These are phyloP conservation scores for Scytalidium sp. DNA, from an alignment of 2,329 filamentous ascomycete species.

Conservation along the genomic window DNA sequence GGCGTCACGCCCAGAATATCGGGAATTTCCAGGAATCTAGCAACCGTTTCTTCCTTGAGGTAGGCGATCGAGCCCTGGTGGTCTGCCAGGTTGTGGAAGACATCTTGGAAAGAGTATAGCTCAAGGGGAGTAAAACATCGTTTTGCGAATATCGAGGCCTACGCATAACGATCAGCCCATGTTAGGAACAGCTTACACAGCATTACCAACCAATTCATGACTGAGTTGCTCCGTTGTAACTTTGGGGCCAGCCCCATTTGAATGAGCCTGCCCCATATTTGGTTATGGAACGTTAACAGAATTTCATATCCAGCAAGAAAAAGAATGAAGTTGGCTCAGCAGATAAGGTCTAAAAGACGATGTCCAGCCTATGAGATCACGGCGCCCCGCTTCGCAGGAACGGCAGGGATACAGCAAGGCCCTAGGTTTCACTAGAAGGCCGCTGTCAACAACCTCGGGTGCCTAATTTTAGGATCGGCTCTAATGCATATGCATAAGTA, in stretches of 20 bases:
- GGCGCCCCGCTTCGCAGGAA: neutral
- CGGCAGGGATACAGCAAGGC: too few relatives aligned
- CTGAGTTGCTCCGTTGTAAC: conserved; percentile 27
- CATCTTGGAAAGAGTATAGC: conserved; percentile 69
- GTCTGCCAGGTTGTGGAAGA: conserved; percentile 69
- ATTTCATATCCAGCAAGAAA: neutral
- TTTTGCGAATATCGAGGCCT: conserved; percentile 63
- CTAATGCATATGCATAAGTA: too few relatives aligned
- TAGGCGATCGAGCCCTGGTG: conserved; percentile 58
- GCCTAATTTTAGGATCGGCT: too few relatives aligned
- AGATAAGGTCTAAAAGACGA: neutral
- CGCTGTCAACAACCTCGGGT: too few relatives aligned
- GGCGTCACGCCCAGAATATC: conserved; percentile 65
- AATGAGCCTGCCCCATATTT: conserved; percentile 32
- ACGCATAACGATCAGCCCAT: conserved; percentile 1
- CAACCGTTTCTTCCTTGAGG: conserved; percentile 67
- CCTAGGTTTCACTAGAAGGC: too few relatives aligned
- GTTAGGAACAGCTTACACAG: conserved; percentile 3
- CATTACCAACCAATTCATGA: conserved; percentile 26
- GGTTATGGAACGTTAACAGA: neutral
- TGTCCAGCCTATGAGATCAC: neutral
- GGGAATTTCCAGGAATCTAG: conserved; percentile 70
- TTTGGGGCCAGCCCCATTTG: conserved; percentile 18
- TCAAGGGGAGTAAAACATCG: conserved; percentile 71
- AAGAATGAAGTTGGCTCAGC: too few relatives aligned